A percentile compares a stretch with the other conserved stretches of the same genome.
Evolutionary conservation across 305 asterid species (phyloP).

Genomic region (Fraxinus albicans): DNA sequence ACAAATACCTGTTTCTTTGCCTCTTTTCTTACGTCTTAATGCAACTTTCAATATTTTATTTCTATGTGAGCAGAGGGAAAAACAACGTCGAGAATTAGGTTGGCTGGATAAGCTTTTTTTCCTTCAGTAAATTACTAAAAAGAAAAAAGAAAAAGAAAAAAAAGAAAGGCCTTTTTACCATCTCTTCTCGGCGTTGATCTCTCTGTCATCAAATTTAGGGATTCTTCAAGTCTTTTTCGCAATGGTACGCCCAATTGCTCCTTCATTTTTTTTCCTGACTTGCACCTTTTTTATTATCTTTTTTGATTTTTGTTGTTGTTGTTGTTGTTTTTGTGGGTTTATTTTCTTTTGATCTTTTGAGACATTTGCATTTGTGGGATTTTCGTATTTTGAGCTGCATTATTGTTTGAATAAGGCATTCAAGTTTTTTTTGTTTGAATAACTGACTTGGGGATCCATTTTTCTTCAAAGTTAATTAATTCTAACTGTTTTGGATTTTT

Average conservation of each 20-base stretch:
- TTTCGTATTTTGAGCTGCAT: background rate
- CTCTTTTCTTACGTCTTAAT: background rate
- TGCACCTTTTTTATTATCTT: background rate
- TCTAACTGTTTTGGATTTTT: background rate
- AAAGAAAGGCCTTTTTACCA: background rate
- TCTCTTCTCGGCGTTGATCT: background rate
- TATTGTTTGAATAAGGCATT: background rate
- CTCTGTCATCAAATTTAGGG: conserved; percentile 17
- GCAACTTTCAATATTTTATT: background rate
- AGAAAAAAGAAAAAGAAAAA: background rate
- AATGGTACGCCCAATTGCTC: conserved; percentile 22
- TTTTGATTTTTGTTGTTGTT: background rate
- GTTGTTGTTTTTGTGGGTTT: background rate
- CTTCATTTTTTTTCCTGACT: background rate
- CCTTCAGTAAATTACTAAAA: background rate
- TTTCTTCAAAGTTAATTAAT: background rate
- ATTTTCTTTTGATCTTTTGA: background rate
- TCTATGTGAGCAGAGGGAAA: background rate
- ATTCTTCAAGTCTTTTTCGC: conserved; percentile 21
- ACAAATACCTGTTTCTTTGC: background rate
- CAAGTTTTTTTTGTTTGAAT: background rate
- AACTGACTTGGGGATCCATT: background rate
- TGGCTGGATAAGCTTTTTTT: background rate
- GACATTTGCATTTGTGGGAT: background rate
- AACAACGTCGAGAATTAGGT: background rate